Percentiles rank a stretch among this genome's conserved stretches.
These are phyloP conservation scores for Boehmeria nivea DNA, from an alignment of 306 rosid species.

Conservation along the genomic window DNA sequence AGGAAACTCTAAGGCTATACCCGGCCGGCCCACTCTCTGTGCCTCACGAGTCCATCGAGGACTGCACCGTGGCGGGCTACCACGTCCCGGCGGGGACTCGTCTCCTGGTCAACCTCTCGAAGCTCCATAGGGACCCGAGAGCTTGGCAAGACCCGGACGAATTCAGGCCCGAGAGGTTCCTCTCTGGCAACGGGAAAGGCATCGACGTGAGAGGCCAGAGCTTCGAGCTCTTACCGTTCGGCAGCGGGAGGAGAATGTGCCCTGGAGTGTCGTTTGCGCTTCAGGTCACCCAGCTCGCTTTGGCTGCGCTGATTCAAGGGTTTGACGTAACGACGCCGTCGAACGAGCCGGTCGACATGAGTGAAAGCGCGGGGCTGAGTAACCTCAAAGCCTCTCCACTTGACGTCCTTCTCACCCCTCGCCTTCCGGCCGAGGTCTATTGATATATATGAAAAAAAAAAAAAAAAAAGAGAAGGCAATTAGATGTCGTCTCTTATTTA, in stretches of 20 bases:
- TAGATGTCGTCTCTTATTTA: no score
- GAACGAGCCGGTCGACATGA: constrained; percentile 20
- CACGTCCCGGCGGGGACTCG: constrained; percentile 22
- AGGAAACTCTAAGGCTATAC: constrained; percentile 28
- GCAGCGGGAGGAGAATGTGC: constrained; percentile 35
- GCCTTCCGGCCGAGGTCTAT: constrained; percentile 4
- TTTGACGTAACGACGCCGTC: constrained; percentile 6
- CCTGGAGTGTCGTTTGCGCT: constrained; percentile 24
- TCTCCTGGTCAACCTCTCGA: constrained; percentile 17
- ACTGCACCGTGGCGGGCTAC: constrained; percentile 23
- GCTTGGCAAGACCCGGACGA: constrained; percentile 26
- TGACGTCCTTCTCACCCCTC: constrained; percentile 14
- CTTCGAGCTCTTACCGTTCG: constrained; percentile 29
- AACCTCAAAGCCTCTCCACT: constrained; percentile 16
- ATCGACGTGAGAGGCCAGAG: constrained; percentile 22
- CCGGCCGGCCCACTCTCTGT: constrained; percentile 17
- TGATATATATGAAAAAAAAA: neutral
- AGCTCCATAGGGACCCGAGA: constrained; percentile 28
- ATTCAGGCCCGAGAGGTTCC: constrained; percentile 28
- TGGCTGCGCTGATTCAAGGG: constrained; percentile 16
- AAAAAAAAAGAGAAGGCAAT: no score
- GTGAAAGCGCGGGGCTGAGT: constrained; percentile 3
- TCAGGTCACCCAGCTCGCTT: constrained; percentile 16
- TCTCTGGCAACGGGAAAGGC: constrained; percentile 1
- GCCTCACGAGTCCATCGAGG: constrained; percentile 26